These are phyloP conservation scores for Chaetomium globosum DNA, from an alignment of 2,329 filamentous ascomycete genomes.

Conservation along the genomic window DNA sequence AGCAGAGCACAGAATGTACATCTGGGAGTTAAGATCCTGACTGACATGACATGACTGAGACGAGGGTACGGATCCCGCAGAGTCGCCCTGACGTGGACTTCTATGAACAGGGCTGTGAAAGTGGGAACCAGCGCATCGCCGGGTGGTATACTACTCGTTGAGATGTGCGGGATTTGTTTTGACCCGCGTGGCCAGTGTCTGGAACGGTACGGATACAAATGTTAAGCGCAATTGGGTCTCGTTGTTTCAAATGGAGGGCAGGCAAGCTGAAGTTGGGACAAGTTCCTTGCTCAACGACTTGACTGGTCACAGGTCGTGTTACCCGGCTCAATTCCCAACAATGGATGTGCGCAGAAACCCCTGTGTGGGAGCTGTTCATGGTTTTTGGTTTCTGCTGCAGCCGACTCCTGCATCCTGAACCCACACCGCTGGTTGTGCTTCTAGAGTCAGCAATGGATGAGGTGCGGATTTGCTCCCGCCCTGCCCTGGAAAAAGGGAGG, in stretches of 20 bases:
- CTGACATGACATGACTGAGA: not conserved
- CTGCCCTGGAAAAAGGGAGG: not conserved
- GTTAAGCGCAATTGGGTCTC: not conserved
- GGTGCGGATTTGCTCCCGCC: not conserved
- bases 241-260: not conserved
- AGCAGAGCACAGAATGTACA: not conserved
- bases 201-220: not conserved
- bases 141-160: not conserved
- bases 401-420: slow-evolving; percentile 11
- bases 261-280: not conserved
- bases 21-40: not conserved
- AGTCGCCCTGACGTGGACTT: not conserved
- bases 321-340: not conserved
- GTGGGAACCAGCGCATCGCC: not conserved
- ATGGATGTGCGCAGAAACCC: not conserved
- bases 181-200: not conserved
- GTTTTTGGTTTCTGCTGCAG: slow-evolving; percentile 4
- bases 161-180: not conserved
- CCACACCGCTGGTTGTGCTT: slow-evolving; percentile 23
- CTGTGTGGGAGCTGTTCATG: not conserved
- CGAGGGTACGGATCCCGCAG: not conserved
- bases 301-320: slow-evolving; percentile 8
- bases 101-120: not conserved
- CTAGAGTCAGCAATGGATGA: not conserved
- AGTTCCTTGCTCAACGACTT: not conserved